phyloP scores from a whole-genome alignment of 805 yeast species.

The Spathaspora arborariae region DNA sequence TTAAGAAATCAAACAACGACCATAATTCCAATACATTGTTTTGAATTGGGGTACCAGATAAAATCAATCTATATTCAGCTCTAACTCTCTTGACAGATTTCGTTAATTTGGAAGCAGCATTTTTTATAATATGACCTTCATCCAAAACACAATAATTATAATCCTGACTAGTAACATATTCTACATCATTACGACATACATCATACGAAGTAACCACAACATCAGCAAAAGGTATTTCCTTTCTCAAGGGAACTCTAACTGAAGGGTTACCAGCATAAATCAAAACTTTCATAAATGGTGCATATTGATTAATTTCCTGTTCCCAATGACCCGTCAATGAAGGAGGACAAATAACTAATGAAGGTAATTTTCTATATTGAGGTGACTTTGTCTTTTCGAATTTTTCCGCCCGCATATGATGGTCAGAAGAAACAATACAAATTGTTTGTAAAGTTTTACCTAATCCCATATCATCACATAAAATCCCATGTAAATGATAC shows the following conservation, averaged over 20 bases:
- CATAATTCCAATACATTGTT: constrained; percentile 94
- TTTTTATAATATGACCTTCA: constrained; percentile 97
- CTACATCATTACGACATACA: constrained; percentile 89
- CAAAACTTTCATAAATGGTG: constrained; percentile 77
- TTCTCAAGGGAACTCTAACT: constrained; percentile 54
- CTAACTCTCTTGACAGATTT: constrained; percentile 77
- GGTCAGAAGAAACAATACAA: constrained; percentile 96
- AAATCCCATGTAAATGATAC: constrained; percentile 92
- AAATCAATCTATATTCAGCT: constrained; percentile 85
- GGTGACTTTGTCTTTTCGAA: constrained; percentile 54
- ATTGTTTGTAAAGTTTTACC: constrained; percentile 97
- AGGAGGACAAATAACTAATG: constrained; percentile 92
- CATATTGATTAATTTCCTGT: constrained; percentile 84
- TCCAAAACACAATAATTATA: constrained; percentile 95
- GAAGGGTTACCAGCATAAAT: constrained; percentile 95
- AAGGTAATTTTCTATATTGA: constrained; percentile 74
- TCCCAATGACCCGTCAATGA: constrained; percentile 99
- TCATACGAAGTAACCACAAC: constrained; percentile 93
- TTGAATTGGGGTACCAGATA: constrained; percentile 98
- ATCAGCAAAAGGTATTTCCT: constrained; percentile 57
- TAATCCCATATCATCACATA: constrained; percentile 99
- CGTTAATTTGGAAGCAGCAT: constrained; percentile 81
- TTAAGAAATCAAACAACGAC: constrained; percentile 95
- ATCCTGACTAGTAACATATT: constrained; percentile 52
- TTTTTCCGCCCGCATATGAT: constrained; percentile 74